These are phyloP conservation scores for Aspergillus pseudoterreus DNA, from an alignment of 2,329 filamentous ascomycete species.

Conservation along the genomic window DNA sequence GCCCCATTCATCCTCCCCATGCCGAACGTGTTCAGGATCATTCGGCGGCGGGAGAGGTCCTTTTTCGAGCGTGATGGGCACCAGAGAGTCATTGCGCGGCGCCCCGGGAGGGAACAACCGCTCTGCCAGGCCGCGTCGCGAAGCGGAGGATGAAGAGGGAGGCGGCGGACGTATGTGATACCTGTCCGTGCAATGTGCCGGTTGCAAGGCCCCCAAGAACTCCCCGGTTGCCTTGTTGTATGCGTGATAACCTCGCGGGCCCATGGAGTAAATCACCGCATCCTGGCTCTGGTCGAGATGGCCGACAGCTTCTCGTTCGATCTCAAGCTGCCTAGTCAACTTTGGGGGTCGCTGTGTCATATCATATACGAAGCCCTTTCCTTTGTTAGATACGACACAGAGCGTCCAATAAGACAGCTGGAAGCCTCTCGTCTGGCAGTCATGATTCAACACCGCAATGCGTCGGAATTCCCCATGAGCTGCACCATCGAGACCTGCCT, in stretches of 20 bases:
- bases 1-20: slow-evolving; percentile 45
- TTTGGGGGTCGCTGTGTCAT: slow-evolving; percentile 34
- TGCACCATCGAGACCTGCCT: slow-evolving; percentile 31
- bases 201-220: slow-evolving; percentile 37
- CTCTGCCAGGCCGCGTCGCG: slow-evolving; percentile 19
- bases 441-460: slow-evolving; percentile 40
- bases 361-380: slow-evolving; percentile 46
- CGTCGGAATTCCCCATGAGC: slow-evolving; percentile 38
- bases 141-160: slow-evolving; percentile 14
- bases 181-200: slow-evolving; percentile 27
- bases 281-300: slow-evolving; percentile 44
- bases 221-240: slow-evolving; percentile 39
- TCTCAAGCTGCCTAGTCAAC: slow-evolving; percentile 34
- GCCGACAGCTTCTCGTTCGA: slow-evolving; percentile 41
- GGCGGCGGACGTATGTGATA: slow-evolving; percentile 34
- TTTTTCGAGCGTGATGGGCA: slow-evolving; percentile 23
- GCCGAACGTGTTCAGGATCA: slow-evolving; percentile 22
- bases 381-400: slow-evolving; percentile 45
- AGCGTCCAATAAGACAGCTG: slow-evolving; percentile 43
- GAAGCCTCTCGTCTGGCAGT: slow-evolving; percentile 44
- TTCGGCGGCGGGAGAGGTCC: slow-evolving; percentile 23
- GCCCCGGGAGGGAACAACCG: slow-evolving; percentile 14
- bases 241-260: slow-evolving; percentile 40
- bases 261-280: slow-evolving; percentile 45
- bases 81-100: slow-evolving; percentile 23